phyloP scores from a whole-genome alignment of 805 yeast genomes.

The Starmera pachycereana region DNA sequence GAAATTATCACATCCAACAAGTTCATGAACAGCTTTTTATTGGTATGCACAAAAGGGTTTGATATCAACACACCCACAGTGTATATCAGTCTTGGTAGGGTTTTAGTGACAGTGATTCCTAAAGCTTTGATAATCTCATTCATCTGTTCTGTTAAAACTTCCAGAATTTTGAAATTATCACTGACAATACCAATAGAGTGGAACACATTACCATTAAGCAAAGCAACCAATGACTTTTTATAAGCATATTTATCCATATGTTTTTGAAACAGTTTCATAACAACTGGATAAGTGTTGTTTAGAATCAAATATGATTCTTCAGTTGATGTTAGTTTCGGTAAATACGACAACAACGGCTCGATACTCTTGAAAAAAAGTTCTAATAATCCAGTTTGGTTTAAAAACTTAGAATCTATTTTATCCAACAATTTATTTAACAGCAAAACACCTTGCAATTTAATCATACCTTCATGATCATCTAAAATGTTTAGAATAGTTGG shows the following conservation, averaged over 20 bases:
- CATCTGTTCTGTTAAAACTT: slow-evolving; percentile 5
- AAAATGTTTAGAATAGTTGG: slow-evolving; percentile 17
- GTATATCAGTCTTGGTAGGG: slow-evolving; percentile 13
- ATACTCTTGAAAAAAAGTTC: slow-evolving; percentile 12
- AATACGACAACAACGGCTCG: slow-evolving; percentile 14
- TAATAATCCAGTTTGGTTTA: slow-evolving; percentile 10
- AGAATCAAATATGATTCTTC: slow-evolving; percentile 8
- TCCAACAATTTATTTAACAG: slow-evolving; percentile 9
- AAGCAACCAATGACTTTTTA: slow-evolving; percentile 3
- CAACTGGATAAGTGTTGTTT: slow-evolving; percentile 8
- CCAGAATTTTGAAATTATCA: slow-evolving; percentile 11
- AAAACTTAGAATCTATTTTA: slow-evolving; percentile 6
- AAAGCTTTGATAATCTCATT: slow-evolving; percentile 3
- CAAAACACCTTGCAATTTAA: slow-evolving; percentile 15
- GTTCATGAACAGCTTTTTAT: slow-evolving; percentile 5
- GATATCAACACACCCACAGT: slow-evolving; percentile 11
- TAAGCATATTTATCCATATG: background rate
- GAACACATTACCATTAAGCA: slow-evolving; percentile 13
- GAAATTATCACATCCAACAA: slow-evolving; percentile 7
- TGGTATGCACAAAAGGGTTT: slow-evolving; percentile 14
- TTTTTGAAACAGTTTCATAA: slow-evolving; percentile 6
- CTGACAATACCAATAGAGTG: slow-evolving; percentile 9
- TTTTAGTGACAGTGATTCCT: slow-evolving; percentile 3
- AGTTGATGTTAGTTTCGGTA: slow-evolving; percentile 17
- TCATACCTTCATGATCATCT: slow-evolving; percentile 19